Base-by-base conservation (phyloP, 441 rosid species). In the Gossypium laxum region DNA sequence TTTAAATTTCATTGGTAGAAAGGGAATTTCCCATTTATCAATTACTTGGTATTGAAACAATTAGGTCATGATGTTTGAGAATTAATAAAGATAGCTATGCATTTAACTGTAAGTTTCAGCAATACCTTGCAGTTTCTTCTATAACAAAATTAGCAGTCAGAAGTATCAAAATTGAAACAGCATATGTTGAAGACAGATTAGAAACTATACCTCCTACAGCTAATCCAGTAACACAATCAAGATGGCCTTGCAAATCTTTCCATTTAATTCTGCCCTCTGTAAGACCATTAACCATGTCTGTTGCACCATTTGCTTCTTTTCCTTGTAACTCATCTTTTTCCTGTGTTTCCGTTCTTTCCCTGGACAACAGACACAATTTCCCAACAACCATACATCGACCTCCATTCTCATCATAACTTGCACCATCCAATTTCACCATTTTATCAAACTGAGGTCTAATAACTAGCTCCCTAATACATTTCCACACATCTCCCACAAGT, bases 191-290 rank as follows among this genome's bases (percentile, higher is more conserved):
- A 21, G 52, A 28, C 48, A 68, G 47, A 12, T 24, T 56, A 19
- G 51, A 26, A 52, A 57, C 57, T 76, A 74, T 77, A 93, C 98
- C 96, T 86, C 93, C 98, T 57, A 91, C 2, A 0, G 93, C 87
- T 70, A 93, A 87, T 60, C 87, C 91, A 0, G 96, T 91, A 69
- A 91, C 82, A 77, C 86, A 83, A 84, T 83, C 92, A 69, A 82
- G 90, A 78, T 91, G 98, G 59, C 96, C 91, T 64, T 50, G 81
- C 77, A 90, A 47, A 68, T 84, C 88, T 79, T 80, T 87, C 61
- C 76, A 81, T 76, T 85, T 84, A 48, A 90, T 69, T 54, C 79
- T 81, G 71, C 85, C 87, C 69, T 80, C 72, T 12, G 79, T 70
- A 65, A 90, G 69, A 38, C 83, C 87, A 64, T 82, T 80, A 50